Conservation (phyloP, 2,329 filamentous ascomycete genomes). For the Neonectria faginata region DNA sequence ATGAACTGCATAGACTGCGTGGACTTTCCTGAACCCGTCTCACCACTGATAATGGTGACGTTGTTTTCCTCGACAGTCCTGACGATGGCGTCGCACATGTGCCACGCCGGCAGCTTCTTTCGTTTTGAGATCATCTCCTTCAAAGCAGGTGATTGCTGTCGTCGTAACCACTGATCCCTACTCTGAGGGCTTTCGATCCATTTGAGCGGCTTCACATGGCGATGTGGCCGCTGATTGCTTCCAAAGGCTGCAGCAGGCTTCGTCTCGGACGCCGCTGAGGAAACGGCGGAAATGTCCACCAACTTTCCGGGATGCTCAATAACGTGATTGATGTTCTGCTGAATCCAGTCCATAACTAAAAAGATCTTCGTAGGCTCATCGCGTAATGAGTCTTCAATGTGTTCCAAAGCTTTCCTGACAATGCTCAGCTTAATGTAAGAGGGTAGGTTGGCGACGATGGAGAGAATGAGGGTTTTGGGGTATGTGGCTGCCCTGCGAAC, state of each 20-base stretch:
- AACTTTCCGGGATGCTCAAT: constrained; percentile 87
- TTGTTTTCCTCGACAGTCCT: constrained; percentile 79
- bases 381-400: constrained; percentile 76
- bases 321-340: constrained; percentile 84
- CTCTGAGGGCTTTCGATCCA: constrained; percentile 72
- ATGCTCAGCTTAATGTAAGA: constrained; percentile 95
- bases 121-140: constrained; percentile 81
- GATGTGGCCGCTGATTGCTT: constrained; percentile 50
- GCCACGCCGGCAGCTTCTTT: constrained; percentile 87
- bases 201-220: constrained; percentile 69
- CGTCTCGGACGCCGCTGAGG: constrained; percentile 73
- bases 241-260: constrained; percentile 46
- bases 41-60: constrained; percentile 96
- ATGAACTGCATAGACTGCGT: constrained; percentile 98
- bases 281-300: constrained; percentile 84
- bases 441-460: constrained; percentile 78
- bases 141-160: constrained; percentile 73
- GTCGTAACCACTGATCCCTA: constrained; percentile 75
- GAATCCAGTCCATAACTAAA: constrained; percentile 90
- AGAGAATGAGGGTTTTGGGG: constrained; percentile 76
- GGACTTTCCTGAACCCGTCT: constrained; percentile 96
- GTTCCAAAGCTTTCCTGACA: constrained; percentile 78
- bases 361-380: constrained; percentile 93
- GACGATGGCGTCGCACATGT: constrained; percentile 81
- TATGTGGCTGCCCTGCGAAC: constrained; percentile 81